A percentile compares a stretch with the other conserved stretches of the same genome.
Conservation (phyloP, 2,329 filamentous ascomycete genomes). For the Sclerotinia borealis region DNA sequence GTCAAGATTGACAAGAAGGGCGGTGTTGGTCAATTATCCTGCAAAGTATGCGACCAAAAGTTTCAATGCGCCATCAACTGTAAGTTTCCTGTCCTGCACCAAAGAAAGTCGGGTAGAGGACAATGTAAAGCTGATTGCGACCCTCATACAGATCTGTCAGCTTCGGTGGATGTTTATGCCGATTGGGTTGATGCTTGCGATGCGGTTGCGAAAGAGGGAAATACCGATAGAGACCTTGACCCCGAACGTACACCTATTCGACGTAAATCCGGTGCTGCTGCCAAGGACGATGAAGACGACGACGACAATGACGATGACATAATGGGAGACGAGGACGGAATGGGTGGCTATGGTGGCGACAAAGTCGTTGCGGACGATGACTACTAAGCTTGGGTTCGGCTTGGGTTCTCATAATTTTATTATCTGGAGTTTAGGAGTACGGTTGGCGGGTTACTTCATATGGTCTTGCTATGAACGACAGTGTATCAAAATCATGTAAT, state of each 20-base stretch:
- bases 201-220: constrained; percentile 58
- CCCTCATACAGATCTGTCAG: constrained; percentile 64
- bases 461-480: background rate
- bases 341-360: constrained; percentile 47
- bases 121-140: constrained; percentile 16
- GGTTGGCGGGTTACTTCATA: background rate
- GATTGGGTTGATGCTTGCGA: constrained; percentile 98
- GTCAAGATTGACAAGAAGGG: constrained; percentile 93
- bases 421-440: constrained; percentile 3
- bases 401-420: background rate
- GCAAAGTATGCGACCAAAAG: constrained; percentile 88
- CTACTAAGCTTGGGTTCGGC: constrained; percentile 35
- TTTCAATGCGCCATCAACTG: constrained; percentile 94
- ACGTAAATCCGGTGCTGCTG: constrained; percentile 18
- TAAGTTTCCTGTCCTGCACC: constrained; percentile 34
- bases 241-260: constrained; percentile 20
- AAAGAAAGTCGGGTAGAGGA: background rate
- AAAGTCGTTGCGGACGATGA: constrained; percentile 51
- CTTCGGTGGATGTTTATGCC: constrained; percentile 89
- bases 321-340: constrained; percentile 40
- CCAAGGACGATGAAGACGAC: constrained; percentile 29
- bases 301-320: constrained; percentile 33
- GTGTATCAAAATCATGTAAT: background rate
- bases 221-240: constrained; percentile 30
- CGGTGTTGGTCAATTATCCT: constrained; percentile 77